Base-by-base conservation (phyloP, 2,329 filamentous ascomycete genomes). In the Sclerotiophoma versabilis region DNA sequence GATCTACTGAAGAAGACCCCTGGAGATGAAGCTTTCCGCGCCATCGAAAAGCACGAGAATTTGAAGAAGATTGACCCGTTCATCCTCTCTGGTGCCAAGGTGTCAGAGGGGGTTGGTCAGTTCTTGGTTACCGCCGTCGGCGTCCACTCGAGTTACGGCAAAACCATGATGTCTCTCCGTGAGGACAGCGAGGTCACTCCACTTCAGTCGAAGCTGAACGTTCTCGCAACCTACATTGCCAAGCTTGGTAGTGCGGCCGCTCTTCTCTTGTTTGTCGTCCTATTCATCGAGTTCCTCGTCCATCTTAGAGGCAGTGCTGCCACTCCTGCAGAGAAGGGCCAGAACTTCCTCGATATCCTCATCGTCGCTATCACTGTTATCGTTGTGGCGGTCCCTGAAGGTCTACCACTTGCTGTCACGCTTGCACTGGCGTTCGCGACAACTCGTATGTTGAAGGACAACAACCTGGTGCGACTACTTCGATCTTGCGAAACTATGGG, bases 261-360 rank as follows among this genome's bases (percentile, higher is more conserved):
- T 60, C 79, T 95, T 12, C 75, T 93, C 9, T 81, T 96, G 39
- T 96, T 97, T 76, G 81, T 93, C 39, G 89, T 96, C 38, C 81
- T 96, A 12, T 85, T 96, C 68, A 93, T 96, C 77, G 85, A 92
- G 66, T 97, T 96, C 70, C 80, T 95, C 9, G 91, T 87, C 41
- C 78, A 85, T 11, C 82, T 96, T 3, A 82, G 83, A 3, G 66
- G 75, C 15, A 80, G 84, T 53, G 60, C 69, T 3, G 77, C 77
- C 1, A 82, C 82, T 0, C 81, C 91, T 3, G 87, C 90, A 2
- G 74, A 86, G 47, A 96, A 96, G 77, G 92, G 90, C 8, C 90
- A 93, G 67, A 81, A 82, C 44, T 88, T 88, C 68, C 74, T 87
- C 58, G 79, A 82, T 23, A 87, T 88, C 39, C 79, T 88, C 38